A percentile compares a stretch with the other conserved stretches of the same genome.
Evolutionary conservation across 176 grass and related monocot species (phyloP).

Genomic region (Bothriochloa decipiens): DNA sequence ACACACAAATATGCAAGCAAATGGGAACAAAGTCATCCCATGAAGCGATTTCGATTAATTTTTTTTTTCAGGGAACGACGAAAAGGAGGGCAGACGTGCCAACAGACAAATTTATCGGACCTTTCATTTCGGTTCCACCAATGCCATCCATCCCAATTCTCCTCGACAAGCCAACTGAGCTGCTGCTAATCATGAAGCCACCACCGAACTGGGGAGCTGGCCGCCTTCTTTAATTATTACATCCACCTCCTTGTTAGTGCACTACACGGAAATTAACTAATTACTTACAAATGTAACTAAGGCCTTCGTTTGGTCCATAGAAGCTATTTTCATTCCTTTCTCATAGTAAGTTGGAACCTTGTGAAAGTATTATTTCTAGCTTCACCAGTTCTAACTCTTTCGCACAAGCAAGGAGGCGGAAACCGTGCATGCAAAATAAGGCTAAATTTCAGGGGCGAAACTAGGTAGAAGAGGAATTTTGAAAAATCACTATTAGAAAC

Average conservation of each 20-base stretch:
- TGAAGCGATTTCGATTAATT: background rate
- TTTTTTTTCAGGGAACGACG: background rate
- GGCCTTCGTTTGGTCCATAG: no score
- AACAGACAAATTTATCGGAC: constrained; percentile 9
- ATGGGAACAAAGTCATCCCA: background rate
- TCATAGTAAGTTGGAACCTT: no score
- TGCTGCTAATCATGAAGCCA: constrained; percentile 43
- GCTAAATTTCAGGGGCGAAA: no score
- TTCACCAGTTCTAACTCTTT: no score
- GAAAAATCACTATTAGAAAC: no score
- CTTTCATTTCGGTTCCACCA: background rate
- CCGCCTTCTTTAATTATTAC: background rate
- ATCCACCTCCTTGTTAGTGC: background rate
- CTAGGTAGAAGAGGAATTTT: no score
- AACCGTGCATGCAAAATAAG: no score
- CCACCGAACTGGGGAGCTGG: background rate
- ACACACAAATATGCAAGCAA: background rate
- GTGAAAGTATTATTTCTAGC: no score
- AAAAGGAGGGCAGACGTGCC: background rate
- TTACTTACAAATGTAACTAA: background rate
- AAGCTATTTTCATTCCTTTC: no score
- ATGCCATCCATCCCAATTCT: background rate
- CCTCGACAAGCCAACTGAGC: constrained; percentile 47
- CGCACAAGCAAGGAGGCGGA: no score
- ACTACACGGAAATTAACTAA: background rate